phyloP scores from a whole-genome alignment of 768 basidiomycete genomes.

The Suillus plorans region DNA sequence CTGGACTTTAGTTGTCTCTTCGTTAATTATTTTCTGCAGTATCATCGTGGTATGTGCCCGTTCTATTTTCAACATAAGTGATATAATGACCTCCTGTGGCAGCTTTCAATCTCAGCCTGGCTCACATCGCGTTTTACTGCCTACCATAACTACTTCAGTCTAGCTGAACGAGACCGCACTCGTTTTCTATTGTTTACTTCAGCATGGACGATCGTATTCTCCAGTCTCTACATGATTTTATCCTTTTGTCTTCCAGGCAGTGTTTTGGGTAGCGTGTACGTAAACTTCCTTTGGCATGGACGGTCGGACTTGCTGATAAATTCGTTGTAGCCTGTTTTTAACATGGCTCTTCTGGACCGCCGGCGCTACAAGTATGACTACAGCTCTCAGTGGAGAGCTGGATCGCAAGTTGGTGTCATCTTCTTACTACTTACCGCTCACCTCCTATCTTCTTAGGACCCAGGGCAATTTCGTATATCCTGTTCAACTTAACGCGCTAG shows the following conservation, averaged over 20 bases:
- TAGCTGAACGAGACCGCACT: slow-evolving; percentile 57
- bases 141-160: slow-evolving; percentile 49
- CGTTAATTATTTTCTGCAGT: slow-evolving; percentile 48
- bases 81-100: not conserved
- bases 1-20: slow-evolving; percentile 49
- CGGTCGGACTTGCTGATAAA: not conserved
- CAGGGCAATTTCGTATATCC: slow-evolving; percentile 58
- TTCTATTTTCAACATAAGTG: not conserved
- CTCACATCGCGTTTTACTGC: slow-evolving; percentile 60
- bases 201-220: slow-evolving; percentile 63
- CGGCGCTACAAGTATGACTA: slow-evolving; percentile 68
- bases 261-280: slow-evolving; percentile 64
- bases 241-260: slow-evolving; percentile 49
- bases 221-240: slow-evolving; percentile 48
- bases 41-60: slow-evolving; percentile 56
- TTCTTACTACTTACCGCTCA: not conserved
- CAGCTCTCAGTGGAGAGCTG: slow-evolving; percentile 64
- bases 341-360: slow-evolving; percentile 83
- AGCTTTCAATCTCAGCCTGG: slow-evolving; percentile 76
- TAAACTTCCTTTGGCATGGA: slow-evolving; percentile 13
- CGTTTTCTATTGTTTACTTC: slow-evolving; percentile 71
- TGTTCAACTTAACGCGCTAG: slow-evolving; percentile 71
- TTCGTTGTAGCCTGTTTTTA: slow-evolving; percentile 48
- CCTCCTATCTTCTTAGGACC: slow-evolving; percentile 24
- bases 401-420: slow-evolving; percentile 57